Percentiles rank a stretch among this genome's conserved stretches.
phyloP scores from a whole-genome alignment of 208 protist genomes.

The Trypanosoma platydactyli region DNA sequence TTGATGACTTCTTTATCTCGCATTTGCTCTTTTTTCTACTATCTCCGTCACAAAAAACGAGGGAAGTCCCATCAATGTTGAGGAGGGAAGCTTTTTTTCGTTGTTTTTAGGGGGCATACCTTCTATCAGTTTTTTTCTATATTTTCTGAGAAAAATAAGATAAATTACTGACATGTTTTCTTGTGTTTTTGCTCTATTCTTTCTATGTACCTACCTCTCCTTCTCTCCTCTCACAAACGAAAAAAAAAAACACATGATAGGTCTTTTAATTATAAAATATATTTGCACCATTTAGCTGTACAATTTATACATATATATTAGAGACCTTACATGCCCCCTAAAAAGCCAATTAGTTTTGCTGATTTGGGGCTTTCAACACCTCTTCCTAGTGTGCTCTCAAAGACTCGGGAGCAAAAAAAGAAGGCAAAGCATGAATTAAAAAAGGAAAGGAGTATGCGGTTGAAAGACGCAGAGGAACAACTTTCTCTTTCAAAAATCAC shows the following conservation, averaged over 20 bases:
- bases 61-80: no score
- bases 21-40: no score
- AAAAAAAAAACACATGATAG: no score
- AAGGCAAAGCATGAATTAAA: slow-evolving; percentile 62
- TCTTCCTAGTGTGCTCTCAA: slow-evolving; percentile 56
- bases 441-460: slow-evolving; percentile 66
- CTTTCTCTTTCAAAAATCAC: slow-evolving; percentile 42
- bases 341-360: slow-evolving; percentile 63
- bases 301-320: not conserved
- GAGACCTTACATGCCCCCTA: slow-evolving; percentile 38
- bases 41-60: no score
- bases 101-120: slow-evolving; percentile 1
- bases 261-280: slow-evolving; percentile 27
- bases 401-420: slow-evolving; percentile 55
- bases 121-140: slow-evolving; percentile 1
- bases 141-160: slow-evolving; percentile 2
- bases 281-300: slow-evolving; percentile 7
- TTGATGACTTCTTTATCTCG: no score
- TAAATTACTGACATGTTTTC: slow-evolving; percentile 10
- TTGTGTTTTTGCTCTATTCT: slow-evolving; percentile 17
- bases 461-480: slow-evolving; percentile 57
- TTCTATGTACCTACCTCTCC: no score
- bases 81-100: not conserved
- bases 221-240: no score
- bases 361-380: slow-evolving; percentile 82